phyloP scores from a whole-genome alignment of 306 rosid genomes.

The Corylus heterophylla region DNA sequence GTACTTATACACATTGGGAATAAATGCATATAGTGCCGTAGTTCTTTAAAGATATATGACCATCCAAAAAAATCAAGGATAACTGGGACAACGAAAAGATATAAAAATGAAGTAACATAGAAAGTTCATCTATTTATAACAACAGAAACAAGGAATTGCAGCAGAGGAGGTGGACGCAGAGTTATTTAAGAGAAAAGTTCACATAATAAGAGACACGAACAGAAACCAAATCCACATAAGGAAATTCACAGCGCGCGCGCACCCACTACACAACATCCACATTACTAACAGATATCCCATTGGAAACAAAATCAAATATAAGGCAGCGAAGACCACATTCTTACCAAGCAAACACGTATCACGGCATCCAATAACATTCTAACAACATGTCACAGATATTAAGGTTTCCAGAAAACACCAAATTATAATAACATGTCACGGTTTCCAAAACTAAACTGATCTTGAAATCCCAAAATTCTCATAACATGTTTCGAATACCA shows the following conservation, averaged over 20 bases:
- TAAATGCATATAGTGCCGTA: background rate
- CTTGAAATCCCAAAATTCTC: constrained; percentile 38
- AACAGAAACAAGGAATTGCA: background rate
- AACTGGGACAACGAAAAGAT: background rate
- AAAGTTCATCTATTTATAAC: background rate
- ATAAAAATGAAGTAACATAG: background rate
- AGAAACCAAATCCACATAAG: background rate
- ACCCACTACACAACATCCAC: constrained; percentile 6
- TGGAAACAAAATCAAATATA: background rate
- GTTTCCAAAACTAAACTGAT: constrained; percentile 23
- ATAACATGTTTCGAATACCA: constrained; percentile 32
- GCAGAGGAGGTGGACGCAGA: background rate
- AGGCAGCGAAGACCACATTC: background rate
- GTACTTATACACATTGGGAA: background rate
- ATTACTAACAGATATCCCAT: background rate
- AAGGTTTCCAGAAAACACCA: background rate
- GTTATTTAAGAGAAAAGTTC: background rate
- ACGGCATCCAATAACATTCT: background rate
- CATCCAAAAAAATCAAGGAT: background rate
- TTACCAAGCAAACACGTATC: background rate
- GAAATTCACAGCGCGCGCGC: background rate
- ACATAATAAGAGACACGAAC: background rate
- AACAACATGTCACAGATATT: background rate
- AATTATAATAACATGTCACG: constrained; percentile 2
- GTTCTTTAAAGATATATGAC: background rate